Percentiles rank a stretch among this genome's conserved stretches.
These are phyloP conservation scores for Sporobolomyces pararoseus DNA, from an alignment of 768 basidiomycete species.

Conservation along the genomic window DNA sequence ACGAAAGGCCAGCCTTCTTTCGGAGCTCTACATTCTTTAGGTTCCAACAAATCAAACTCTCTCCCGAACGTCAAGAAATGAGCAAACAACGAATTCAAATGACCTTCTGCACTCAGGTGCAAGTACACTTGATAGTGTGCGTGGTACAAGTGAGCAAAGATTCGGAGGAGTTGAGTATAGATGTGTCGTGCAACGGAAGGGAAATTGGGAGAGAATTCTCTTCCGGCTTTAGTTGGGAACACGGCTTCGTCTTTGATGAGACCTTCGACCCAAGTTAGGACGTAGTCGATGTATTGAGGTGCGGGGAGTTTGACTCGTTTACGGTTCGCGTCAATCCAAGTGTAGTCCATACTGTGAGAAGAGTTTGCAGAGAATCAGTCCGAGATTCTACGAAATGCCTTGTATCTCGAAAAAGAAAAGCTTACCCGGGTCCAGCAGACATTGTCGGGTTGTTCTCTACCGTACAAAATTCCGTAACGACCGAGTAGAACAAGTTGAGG, in stretches of 20 bases:
- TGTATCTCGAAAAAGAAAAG: constrained; percentile 43
- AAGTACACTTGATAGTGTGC: constrained; percentile 81
- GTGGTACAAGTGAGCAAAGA: constrained; percentile 96
- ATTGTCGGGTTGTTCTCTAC: constrained; percentile 83
- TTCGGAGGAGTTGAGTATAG: constrained; percentile 91
- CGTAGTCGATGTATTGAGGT: constrained; percentile 94
- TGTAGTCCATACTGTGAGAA: constrained; percentile 71
- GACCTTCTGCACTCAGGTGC: constrained; percentile 82
- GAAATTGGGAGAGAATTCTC: constrained; percentile 80
- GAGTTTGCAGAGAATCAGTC: too few species aligned
- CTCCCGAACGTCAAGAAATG: constrained; percentile 94
- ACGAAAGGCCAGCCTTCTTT: constrained; percentile 47
- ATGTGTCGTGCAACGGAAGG: constrained; percentile 84
- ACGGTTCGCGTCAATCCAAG: constrained; percentile 88
- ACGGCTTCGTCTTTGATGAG: constrained; percentile 87
- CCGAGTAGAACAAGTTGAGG: constrained; percentile 93
- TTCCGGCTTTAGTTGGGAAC: constrained; percentile 56
- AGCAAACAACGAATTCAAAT: constrained; percentile 72
- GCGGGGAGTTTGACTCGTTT: constrained; percentile 83
- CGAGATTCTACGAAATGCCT: too few species aligned
- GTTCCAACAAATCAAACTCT: constrained; percentile 85
- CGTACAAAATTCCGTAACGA: constrained; percentile 88
- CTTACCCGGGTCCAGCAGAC: constrained; percentile 80
- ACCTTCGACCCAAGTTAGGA: constrained; percentile 95
- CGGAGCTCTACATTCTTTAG: constrained; percentile 70